phyloP scores from a whole-genome alignment of 2,329 filamentous ascomycete species.

The Dryadomyces sulphureus region DNA sequence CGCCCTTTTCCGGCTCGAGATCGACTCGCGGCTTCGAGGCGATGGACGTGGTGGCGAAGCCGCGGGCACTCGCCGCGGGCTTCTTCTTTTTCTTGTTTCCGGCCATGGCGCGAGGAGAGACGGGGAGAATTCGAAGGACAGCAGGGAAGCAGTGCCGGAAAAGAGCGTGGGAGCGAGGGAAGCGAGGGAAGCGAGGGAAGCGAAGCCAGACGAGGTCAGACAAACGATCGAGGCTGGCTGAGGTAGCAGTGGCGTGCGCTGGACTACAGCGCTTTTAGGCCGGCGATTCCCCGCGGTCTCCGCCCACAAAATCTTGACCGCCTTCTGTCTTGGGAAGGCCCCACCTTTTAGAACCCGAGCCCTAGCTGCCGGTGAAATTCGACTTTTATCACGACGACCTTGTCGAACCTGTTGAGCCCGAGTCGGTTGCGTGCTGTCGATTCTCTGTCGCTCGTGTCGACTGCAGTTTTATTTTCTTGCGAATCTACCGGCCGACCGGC shows the following conservation, averaged over 20 bases:
- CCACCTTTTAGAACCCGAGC: slow-evolving; percentile 7
- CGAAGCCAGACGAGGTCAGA: no score
- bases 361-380: not conserved
- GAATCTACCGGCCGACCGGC: no score
- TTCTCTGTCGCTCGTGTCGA: no score
- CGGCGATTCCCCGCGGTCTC: slow-evolving; percentile 6
- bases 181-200: slow-evolving; percentile 1
- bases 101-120: slow-evolving; percentile 39
- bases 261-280: not conserved
- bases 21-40: slow-evolving; percentile 69
- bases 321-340: slow-evolving; percentile 11
- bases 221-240: no score
- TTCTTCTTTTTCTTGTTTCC: slow-evolving; percentile 84
- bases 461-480: no score
- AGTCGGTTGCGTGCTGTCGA: no score
- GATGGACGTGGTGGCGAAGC: slow-evolving; percentile 86
- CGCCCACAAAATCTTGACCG: slow-evolving; percentile 13
- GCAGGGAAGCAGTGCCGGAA: not conserved
- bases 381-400: not conserved
- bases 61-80: slow-evolving; percentile 69
- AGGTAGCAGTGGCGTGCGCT: not conserved
- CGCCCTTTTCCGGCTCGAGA: slow-evolving; percentile 3
- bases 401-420: no score
- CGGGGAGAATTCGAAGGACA: not conserved
- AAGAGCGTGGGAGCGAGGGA: not conserved